Conservation (phyloP, 441 rosid species). For the Gossypium schwendimanii region DNA sequence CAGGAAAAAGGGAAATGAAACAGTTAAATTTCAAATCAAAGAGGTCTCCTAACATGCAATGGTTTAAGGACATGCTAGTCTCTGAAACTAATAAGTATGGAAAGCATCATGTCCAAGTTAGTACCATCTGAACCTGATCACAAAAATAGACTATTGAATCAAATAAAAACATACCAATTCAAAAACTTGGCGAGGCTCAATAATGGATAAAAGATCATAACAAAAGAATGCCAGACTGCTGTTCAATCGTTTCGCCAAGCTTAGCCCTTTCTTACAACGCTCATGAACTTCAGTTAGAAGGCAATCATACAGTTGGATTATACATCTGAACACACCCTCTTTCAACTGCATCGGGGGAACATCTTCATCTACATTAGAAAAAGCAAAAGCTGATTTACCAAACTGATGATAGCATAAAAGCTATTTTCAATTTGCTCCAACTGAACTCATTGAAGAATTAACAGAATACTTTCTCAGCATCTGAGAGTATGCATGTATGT, state of each 20-base stretch:
- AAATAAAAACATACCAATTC: conserved; percentile 64
- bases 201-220: conserved; percentile 86
- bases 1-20: neutral
- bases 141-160: conserved; percentile 3
- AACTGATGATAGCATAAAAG: neutral
- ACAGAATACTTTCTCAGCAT: neutral
- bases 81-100: neutral
- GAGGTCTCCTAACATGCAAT: neutral
- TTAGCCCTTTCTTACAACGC: conserved; percentile 96
- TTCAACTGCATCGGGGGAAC: conserved; percentile 96
- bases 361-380: conserved; percentile 71
- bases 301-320: conserved; percentile 91
- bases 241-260: conserved; percentile 91
- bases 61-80: neutral
- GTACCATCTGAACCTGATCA: neutral
- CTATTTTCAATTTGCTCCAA: neutral
- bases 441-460: neutral
- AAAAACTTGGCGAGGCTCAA: conserved; percentile 98
- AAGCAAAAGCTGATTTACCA: neutral
- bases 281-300: conserved; percentile 97
- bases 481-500: neutral
- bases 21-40: conserved; percentile 5
- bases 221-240: conserved; percentile 99
- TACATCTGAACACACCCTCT: conserved; percentile 93
- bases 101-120: neutral